phyloP scores from a whole-genome alignment of 352 stramenopile species.

The Bremia lactucae region DNA sequence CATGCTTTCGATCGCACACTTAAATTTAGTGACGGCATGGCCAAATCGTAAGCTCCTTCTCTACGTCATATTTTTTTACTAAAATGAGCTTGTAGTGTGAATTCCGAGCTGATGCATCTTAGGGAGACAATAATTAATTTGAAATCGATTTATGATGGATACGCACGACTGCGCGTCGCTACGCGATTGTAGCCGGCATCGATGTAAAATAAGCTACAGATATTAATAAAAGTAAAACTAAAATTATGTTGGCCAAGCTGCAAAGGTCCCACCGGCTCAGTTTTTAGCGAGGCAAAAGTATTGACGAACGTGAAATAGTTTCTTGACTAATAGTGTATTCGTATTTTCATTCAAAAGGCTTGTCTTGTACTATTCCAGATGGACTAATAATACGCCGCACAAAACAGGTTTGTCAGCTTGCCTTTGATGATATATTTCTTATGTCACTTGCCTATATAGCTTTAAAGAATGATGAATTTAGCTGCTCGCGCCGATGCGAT shows the following conservation, averaged over 20 bases:
- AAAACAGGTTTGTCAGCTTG: not conserved
- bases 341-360: conserved; percentile 83
- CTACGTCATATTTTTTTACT: too few species aligned
- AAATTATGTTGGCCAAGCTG: conserved; percentile 36
- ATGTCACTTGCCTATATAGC: conserved; percentile 12
- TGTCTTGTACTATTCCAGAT: conserved; percentile 60
- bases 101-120: too few species aligned
- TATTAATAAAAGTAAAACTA: too few species aligned
- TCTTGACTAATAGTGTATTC: conserved; percentile 16
- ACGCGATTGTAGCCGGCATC: conserved; percentile 31
- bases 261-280: conserved; percentile 28
- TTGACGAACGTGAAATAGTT: too few species aligned
- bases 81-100: too few species aligned
- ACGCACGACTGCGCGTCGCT: conserved; percentile 56
- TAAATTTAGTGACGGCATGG: conserved; percentile 49
- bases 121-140: too few species aligned
- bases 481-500: conserved; percentile 77
- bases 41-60: conserved; percentile 37
- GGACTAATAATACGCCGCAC: conserved; percentile 49
- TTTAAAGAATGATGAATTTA: conserved; percentile 49
- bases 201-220: too few species aligned
- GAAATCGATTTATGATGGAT: too few species aligned
- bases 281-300: conserved; percentile 54
- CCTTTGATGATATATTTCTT: not conserved
- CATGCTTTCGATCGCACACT: conserved; percentile 36